Evolutionary conservation across 805 yeast species (phyloP).

Genomic region (Starmera pachycereana): DNA sequence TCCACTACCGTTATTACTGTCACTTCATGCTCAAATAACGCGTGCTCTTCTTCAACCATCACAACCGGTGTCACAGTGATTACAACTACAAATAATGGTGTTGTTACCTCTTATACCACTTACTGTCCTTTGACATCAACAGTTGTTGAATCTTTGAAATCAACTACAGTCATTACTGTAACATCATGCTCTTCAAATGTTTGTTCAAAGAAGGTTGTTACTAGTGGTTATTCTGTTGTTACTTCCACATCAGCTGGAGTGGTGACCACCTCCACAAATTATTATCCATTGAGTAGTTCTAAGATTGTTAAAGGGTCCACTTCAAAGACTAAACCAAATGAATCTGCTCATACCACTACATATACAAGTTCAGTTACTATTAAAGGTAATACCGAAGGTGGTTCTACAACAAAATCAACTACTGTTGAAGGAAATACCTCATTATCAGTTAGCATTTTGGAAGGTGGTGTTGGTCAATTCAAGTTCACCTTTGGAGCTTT

Average conservation of each 20-base stretch:
- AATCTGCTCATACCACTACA: too few species aligned
- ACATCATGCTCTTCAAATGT: conserved; percentile 12
- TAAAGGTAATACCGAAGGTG: too few species aligned
- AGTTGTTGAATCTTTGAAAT: too few species aligned
- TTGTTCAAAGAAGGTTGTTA: conserved; percentile 14
- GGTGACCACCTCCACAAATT: conserved; percentile 3
- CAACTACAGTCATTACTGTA: conserved; percentile 11
- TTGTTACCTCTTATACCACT: conserved; percentile 8
- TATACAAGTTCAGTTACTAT: too few species aligned
- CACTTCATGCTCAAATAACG: conserved; percentile 24
- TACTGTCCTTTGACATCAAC: neutral
- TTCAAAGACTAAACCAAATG: too few species aligned
- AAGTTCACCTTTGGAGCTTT: too few species aligned
- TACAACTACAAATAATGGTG: conserved; percentile 23
- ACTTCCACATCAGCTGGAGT: conserved; percentile 1
- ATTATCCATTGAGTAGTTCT: conserved; percentile 6
- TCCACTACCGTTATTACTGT: conserved; percentile 24
- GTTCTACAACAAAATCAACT: too few species aligned
- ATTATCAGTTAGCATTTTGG: too few species aligned
- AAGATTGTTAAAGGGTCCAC: neutral
- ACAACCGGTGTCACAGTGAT: conserved; percentile 11
- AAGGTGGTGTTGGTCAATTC: too few species aligned
- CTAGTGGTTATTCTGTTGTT: conserved; percentile 17
- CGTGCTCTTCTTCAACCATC: conserved; percentile 20
- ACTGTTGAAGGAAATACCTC: too few species aligned